Base-by-base conservation (phyloP, 768 basidiomycete genomes). In the Lentinula sp. region DNA sequence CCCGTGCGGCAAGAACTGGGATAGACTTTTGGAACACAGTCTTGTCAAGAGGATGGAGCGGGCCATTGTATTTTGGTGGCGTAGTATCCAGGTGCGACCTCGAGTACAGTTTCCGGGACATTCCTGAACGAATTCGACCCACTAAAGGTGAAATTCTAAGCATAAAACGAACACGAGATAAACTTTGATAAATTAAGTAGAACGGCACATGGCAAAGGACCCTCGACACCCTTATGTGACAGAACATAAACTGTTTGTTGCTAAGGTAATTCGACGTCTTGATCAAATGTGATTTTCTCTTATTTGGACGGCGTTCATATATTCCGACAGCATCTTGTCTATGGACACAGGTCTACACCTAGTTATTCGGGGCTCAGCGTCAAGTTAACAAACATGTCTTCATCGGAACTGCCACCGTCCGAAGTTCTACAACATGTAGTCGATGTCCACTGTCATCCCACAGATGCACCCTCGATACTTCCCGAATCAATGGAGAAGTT, bases 391-490 rank as follows among this genome's bases (percentile, higher is more conserved):
- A 37, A 28, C 20, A 61, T 56, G 42, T 6, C 59, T 39, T 49
- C 13, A 13, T 41, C 43, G 61, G 16, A 43, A 33, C 67, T 71
- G n/a, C 75, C 73, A 32, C 35, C 50, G 16, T 36, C 50, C 6
- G 50, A 51, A 33, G 80, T 93, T 49, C 76, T 91, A 18, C 74
- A 72, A 20, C 91, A 91, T 66, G 76, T 98, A 60, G 80, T 87
- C 58, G 95, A 97, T 69, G 91, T 87, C 0, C 95, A 98, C 66
- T 95, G 92, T 72, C 95, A 98, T 74, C 94, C 95, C 3, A 94
- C 91, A 4, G 95, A 96, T 71, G 82, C 88, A 9, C 72, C 71
- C 1, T 66, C 67, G 0, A 79, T 86, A 42, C 66, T 74, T 7
- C 57, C 72, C 3, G 72, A 76, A 23, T 78, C 80, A 4, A 85